These are phyloP conservation scores for Aphanomyces astaci DNA, from an alignment of 352 stramenopile species.

Conservation along the genomic window DNA sequence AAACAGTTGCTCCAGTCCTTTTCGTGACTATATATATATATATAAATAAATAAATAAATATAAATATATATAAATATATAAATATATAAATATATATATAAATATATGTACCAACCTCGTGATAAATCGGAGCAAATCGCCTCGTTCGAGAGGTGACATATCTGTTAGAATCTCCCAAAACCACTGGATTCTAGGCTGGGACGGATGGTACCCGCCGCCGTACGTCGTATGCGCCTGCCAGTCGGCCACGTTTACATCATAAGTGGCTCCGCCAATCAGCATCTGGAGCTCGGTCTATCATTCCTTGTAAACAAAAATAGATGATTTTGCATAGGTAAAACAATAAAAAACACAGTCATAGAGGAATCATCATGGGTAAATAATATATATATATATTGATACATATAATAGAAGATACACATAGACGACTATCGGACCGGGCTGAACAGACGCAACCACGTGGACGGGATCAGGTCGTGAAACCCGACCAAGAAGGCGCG, in stretches of 20 bases:
- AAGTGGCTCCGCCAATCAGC: conserved; percentile 85
- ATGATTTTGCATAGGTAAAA: background rate
- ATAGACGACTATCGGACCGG: conserved; percentile 29
- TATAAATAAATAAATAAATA: too few species aligned
- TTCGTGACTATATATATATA: too few species aligned
- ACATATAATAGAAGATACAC: too few species aligned
- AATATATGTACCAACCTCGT: conserved; percentile 91
- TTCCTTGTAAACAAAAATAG: too few species aligned
- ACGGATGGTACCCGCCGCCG: conserved; percentile 91
- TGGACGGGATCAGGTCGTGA: conserved; percentile 59
- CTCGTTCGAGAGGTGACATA: conserved; percentile 78
- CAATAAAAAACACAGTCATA: background rate
- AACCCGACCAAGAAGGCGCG: conserved; percentile 64
- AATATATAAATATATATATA: too few species aligned
- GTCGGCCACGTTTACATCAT: conserved; percentile 93
- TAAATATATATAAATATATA: conserved; percentile 24
- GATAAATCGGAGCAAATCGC: conserved; percentile 93
- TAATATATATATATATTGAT: too few species aligned
- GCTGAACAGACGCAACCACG: conserved; percentile 79
- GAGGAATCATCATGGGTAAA: too few species aligned
- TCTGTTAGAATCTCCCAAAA: conserved; percentile 75
- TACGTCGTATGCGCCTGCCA: conserved; percentile 90
- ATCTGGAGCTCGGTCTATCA: conserved; percentile 89
- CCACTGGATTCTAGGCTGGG: conserved; percentile 57
- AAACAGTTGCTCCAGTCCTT: too few species aligned